Conservation (phyloP, 331 rosid genomes). For the Ulmus americana region DNA sequence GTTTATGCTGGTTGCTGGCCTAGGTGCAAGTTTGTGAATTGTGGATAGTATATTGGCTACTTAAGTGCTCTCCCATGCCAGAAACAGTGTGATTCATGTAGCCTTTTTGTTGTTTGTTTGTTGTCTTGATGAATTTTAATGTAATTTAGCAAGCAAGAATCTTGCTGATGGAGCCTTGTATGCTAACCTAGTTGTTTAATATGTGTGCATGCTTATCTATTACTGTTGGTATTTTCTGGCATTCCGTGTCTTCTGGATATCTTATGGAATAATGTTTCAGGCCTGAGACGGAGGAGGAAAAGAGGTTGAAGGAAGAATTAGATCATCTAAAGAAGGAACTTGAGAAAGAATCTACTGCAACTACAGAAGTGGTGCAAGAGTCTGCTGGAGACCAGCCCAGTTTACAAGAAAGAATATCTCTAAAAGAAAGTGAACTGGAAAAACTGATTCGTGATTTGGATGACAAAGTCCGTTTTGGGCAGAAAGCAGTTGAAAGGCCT, state of each 20-base stretch:
- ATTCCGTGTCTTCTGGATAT: slow-evolving; percentile 29
- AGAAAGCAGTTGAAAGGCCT: slow-evolving; percentile 64
- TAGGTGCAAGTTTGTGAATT: too few relatives aligned
- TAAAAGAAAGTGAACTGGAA: slow-evolving; percentile 70
- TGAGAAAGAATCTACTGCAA: slow-evolving; percentile 38
- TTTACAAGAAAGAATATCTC: slow-evolving; percentile 27
- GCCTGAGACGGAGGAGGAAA: slow-evolving; percentile 72
- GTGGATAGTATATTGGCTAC: not conserved
- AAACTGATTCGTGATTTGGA: slow-evolving; percentile 58
- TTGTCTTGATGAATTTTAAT: not conserved
- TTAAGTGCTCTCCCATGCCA: not conserved
- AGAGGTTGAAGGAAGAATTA: slow-evolving; percentile 66
- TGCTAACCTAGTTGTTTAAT: not conserved
- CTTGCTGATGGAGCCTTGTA: slow-evolving; percentile 4
- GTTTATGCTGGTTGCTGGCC: not conserved
- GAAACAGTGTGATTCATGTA: not conserved
- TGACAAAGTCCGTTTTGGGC: slow-evolving; percentile 89
- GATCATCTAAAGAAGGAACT: slow-evolving; percentile 62
- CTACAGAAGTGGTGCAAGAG: slow-evolving; percentile 38
- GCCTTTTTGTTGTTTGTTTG: too few relatives aligned
- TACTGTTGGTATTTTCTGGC: slow-evolving; percentile 20
- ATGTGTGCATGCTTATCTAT: slow-evolving; percentile 21
- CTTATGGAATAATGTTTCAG: slow-evolving; percentile 42
- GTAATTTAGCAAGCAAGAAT: not conserved
- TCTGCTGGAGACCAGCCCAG: slow-evolving; percentile 42